Conservation (phyloP, 2,329 filamentous ascomycete genomes). For the Chrysoporthe deuterocubensis region DNA sequence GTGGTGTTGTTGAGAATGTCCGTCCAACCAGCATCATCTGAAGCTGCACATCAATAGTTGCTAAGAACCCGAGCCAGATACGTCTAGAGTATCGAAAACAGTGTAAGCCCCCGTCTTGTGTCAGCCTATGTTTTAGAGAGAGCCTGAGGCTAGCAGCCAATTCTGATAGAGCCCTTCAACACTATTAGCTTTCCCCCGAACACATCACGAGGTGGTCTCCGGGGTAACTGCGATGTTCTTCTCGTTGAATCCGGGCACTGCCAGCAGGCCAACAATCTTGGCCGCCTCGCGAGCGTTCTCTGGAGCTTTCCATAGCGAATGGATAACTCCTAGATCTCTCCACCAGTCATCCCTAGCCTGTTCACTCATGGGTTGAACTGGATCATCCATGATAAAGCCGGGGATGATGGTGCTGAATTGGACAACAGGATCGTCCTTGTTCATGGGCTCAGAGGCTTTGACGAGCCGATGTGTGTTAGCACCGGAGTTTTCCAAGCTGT, state of each 20-base stretch:
- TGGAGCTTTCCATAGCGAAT: neutral
- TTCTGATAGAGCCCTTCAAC: no score
- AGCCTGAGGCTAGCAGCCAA: no score
- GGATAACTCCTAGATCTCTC: neutral
- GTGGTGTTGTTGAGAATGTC: neutral
- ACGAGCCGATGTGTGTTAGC: neutral
- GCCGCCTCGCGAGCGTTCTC: neutral
- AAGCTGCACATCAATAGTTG: neutral
- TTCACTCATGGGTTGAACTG: neutral
- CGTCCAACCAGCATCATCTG: neutral
- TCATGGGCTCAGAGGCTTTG: neutral
- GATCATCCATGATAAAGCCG: neutral
- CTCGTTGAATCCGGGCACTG: neutral
- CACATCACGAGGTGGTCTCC: neutral
- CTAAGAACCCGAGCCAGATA: neutral
- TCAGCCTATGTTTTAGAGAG: no score
- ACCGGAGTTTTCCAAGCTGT: neutral
- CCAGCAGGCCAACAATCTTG: neutral
- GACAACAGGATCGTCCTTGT: neutral
- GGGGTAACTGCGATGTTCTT: neutral
- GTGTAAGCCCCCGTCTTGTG: no score
- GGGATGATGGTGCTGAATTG: slow-evolving; percentile 8
- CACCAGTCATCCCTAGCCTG: neutral
- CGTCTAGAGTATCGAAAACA: neutral
- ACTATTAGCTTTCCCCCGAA: no score